Percentiles rank a stretch among this genome's conserved stretches.
These are phyloP conservation scores for Harrya chromipes DNA, from an alignment of 768 basidiomycete genomes.

Conservation along the genomic window DNA sequence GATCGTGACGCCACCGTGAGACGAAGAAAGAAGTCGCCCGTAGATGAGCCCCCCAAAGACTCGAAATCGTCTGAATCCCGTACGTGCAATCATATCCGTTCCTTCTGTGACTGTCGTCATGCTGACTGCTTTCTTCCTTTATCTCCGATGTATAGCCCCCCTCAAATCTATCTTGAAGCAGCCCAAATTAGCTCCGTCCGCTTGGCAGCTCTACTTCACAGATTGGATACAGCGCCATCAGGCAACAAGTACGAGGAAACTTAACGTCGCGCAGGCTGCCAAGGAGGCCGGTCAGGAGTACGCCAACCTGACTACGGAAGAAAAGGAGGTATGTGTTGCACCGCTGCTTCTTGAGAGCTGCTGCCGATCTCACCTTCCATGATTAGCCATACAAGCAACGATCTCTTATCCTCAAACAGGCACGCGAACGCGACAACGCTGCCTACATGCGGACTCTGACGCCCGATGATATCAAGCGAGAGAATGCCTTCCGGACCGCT, in stretches of 20 bases:
- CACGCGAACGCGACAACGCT: slow-evolving; percentile 75
- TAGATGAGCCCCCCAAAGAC: slow-evolving; percentile 36
- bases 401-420: slow-evolving; percentile 81
- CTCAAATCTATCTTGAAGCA: slow-evolving; percentile 79
- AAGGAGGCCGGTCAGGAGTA: slow-evolving; percentile 94
- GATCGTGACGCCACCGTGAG: slow-evolving; percentile 76
- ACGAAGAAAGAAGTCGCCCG: slow-evolving; percentile 44
- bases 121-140: slow-evolving; percentile 22
- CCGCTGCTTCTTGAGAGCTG: slow-evolving; percentile 25
- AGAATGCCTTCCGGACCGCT: slow-evolving; percentile 87
- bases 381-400: slow-evolving; percentile 79
- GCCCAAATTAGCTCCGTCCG: slow-evolving; percentile 88
- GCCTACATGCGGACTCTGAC: slow-evolving; percentile 87
- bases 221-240: slow-evolving; percentile 91
- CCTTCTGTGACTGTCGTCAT: slow-evolving; percentile 28
- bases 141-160: slow-evolving; percentile 44
- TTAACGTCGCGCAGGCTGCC: slow-evolving; percentile 93
- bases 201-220: slow-evolving; percentile 96
- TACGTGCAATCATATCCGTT: slow-evolving; percentile 40
- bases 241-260: slow-evolving; percentile 73
- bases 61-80: slow-evolving; percentile 44
- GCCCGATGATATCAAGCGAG: slow-evolving; percentile 91
- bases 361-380: slow-evolving; percentile 18
- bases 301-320: slow-evolving; percentile 67
- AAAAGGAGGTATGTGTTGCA: slow-evolving; percentile 69